Conservation (phyloP, 2,329 filamentous ascomycete genomes). For the Hawksworthiomyces lignivorus region DNA sequence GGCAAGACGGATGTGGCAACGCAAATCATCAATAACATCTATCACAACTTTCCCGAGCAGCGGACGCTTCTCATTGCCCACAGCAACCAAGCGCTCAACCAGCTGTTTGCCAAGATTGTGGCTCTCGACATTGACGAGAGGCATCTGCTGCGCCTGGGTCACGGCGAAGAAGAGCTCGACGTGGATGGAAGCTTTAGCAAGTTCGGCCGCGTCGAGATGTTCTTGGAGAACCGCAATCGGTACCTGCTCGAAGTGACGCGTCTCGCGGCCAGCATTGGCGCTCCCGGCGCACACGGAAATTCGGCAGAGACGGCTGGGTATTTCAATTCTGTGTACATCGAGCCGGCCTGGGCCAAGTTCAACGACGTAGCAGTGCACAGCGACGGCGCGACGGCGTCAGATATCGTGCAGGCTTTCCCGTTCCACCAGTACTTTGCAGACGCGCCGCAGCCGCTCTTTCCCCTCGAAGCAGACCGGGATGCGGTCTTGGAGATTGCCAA, state of each 20-base stretch:
- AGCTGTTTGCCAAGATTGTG: slow-evolving; percentile 97
- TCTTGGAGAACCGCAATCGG: slow-evolving; percentile 75
- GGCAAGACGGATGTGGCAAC: slow-evolving; percentile 99
- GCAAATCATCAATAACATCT: slow-evolving; percentile 97
- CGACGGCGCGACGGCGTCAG: slow-evolving; percentile 30
- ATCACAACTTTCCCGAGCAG: slow-evolving; percentile 93
- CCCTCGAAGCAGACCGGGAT: slow-evolving; percentile 55
- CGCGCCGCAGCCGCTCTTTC: slow-evolving; percentile 79
- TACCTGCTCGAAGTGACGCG: slow-evolving; percentile 80
- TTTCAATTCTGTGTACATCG: slow-evolving; percentile 87
- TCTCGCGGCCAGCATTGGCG: slow-evolving; percentile 74
- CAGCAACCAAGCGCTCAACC: slow-evolving; percentile 95
- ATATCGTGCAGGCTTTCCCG: slow-evolving; percentile 70
- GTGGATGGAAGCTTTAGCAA: slow-evolving; percentile 87
- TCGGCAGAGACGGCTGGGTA: slow-evolving; percentile 96
- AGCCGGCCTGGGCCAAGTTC: slow-evolving; percentile 83
- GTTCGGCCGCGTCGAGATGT: slow-evolving; percentile 87
- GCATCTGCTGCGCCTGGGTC: slow-evolving; percentile 83
- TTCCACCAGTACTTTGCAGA: slow-evolving; percentile 84
- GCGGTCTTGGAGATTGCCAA: slow-evolving; percentile 66
- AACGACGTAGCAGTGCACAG: slow-evolving; percentile 46
- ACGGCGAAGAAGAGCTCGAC: slow-evolving; percentile 89
- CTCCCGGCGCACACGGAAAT: slow-evolving; percentile 88
- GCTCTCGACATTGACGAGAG: slow-evolving; percentile 91
- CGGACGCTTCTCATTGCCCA: slow-evolving; percentile 89